phyloP scores from a whole-genome alignment of 495 filamentous ascomycete species.

The Annulohypoxylon maeteangense region DNA sequence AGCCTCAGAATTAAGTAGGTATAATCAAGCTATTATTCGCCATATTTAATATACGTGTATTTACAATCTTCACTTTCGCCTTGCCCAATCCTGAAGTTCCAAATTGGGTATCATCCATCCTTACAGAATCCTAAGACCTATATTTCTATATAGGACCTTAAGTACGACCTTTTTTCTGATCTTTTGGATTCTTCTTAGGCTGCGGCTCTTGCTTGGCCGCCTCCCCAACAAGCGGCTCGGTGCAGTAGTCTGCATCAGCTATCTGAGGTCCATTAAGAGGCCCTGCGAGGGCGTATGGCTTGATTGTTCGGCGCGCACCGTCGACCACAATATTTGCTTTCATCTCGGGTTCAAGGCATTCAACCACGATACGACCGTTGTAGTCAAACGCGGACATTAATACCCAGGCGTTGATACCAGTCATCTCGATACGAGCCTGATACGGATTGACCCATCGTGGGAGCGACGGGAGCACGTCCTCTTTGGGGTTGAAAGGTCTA shows the following conservation, averaged over 20 bases:
- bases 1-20: no score
- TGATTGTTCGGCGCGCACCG: slow-evolving; percentile 26
- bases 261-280: neutral
- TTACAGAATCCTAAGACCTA: neutral
- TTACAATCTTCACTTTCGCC: neutral
- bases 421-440: slow-evolving; percentile 41
- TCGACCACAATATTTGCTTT: slow-evolving; percentile 30
- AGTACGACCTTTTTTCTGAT: no score
- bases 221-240: neutral
- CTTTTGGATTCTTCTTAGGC: no score
- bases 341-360: slow-evolving; percentile 24
- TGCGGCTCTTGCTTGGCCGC: no score
- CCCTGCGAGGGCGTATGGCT: slow-evolving; percentile 31
- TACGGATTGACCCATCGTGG: slow-evolving; percentile 42
- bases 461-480: slow-evolving; percentile 1
- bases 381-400: slow-evolving; percentile 42
- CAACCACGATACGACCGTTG: slow-evolving; percentile 44
- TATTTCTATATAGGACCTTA: neutral
- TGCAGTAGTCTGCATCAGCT: neutral
- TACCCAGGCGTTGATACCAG: slow-evolving; percentile 46
- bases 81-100: neutral
- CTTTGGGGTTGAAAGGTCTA: neutral
- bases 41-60: neutral
- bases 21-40: no score
- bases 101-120: neutral